Evolutionary conservation across 257 asterid genomes (phyloP).

Genomic region (Penstemon newberryi): DNA sequence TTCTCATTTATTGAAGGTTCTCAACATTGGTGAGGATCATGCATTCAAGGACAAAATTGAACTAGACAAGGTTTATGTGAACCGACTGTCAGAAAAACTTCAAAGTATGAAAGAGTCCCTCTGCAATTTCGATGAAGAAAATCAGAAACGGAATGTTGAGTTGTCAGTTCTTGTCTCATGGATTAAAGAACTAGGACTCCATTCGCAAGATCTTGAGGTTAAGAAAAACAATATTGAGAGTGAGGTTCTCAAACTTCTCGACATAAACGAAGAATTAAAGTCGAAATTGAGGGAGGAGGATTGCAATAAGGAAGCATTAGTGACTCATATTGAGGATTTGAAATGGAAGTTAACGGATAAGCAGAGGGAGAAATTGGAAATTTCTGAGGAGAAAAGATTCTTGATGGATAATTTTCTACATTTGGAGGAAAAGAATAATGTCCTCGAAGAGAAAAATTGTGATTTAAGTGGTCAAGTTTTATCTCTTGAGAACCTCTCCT

Average conservation of each 20-base stretch:
- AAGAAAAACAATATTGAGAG: constrained; percentile 50
- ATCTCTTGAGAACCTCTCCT: constrained; percentile 51
- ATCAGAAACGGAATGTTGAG: constrained; percentile 50
- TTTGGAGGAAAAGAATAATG: constrained; percentile 46
- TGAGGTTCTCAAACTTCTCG: constrained; percentile 45
- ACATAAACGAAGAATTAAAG: constrained; percentile 50
- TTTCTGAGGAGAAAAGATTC: constrained; percentile 48
- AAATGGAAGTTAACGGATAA: constrained; percentile 36
- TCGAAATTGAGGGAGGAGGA: constrained; percentile 51
- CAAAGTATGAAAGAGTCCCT: constrained; percentile 46
- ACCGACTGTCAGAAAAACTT: constrained; percentile 44
- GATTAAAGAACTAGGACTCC: constrained; percentile 54
- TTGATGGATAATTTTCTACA: constrained; percentile 38
- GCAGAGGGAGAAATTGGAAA: constrained; percentile 46
- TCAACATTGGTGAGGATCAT: constrained; percentile 46
- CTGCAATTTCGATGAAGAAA: constrained; percentile 57
- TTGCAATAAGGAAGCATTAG: constrained; percentile 46
- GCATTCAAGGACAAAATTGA: constrained; percentile 36
- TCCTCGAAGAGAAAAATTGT: constrained; percentile 64
- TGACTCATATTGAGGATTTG: constrained; percentile 45
- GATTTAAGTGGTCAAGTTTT: constrained; percentile 44
- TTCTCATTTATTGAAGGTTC: constrained; percentile 49
- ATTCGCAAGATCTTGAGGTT: constrained; percentile 42
- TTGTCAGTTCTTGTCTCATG: constrained; percentile 57
- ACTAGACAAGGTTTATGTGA: constrained; percentile 43